These are phyloP conservation scores for Stevia rebaudiana DNA, from an alignment of 140 eudicot genomes.

Conservation along the genomic window DNA sequence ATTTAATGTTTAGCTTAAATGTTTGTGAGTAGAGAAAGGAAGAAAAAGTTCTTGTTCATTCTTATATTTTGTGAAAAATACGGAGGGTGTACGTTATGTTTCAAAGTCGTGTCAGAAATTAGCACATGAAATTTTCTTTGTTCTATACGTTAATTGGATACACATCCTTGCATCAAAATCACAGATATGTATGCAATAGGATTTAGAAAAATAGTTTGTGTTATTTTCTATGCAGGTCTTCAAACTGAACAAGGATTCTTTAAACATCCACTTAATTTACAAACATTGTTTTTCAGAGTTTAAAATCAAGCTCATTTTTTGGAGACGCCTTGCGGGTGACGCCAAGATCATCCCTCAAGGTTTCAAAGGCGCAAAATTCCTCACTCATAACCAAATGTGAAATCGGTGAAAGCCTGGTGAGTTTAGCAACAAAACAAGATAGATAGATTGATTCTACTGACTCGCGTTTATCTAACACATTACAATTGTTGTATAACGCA, in stretches of 20 bases:
- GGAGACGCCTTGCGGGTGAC: constrained; percentile 63
- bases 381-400: constrained; percentile 60
- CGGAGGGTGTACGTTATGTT: too few species aligned
- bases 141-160: background rate
- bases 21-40: too few species aligned
- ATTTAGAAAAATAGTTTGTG: background rate
- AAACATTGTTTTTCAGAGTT: constrained; percentile 33
- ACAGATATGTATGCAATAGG: too few species aligned
- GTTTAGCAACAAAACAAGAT: constrained; percentile 14
- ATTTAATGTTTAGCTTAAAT: too few species aligned
- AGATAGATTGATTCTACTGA: constrained; percentile 3
- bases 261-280: background rate
- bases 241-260: background rate
- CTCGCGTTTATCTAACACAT: background rate
- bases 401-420: constrained; percentile 93
- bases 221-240: background rate
- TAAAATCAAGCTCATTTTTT: constrained; percentile 70
- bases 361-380: constrained; percentile 49
- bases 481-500: background rate
- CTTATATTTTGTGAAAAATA: too few species aligned
- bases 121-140: background rate
- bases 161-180: too few species aligned
- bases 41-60: too few species aligned
- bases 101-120: background rate
- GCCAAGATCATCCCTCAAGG: constrained; percentile 59